Evolutionary conservation across 352 stramenopile genomes (phyloP).

Genomic region (Globisporangium lucens): DNA sequence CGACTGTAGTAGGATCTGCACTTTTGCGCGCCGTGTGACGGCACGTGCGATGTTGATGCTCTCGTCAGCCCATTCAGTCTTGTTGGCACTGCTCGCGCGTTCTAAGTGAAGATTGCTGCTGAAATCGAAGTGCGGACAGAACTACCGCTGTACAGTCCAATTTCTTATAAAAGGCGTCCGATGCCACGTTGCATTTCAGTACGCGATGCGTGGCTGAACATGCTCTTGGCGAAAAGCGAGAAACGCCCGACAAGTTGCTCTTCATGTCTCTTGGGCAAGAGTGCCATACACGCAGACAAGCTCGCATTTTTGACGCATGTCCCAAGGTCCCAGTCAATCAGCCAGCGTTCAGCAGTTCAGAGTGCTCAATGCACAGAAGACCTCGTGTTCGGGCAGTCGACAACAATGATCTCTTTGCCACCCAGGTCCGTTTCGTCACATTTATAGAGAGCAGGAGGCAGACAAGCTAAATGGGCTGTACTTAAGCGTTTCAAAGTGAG

Average conservation of each 20-base stretch:
- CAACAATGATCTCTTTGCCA: not conserved
- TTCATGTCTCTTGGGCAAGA: not conserved
- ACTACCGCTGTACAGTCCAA: not conserved
- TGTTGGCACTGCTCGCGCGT: not conserved
- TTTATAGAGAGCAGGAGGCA: not conserved
- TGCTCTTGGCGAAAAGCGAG: not conserved
- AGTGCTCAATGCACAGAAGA: too few relatives aligned
- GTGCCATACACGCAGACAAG: not conserved
- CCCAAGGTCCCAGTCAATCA: not conserved
- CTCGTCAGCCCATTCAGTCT: not conserved
- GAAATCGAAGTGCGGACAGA: not conserved
- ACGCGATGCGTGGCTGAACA: not conserved
- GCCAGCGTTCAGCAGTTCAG: too few relatives aligned
- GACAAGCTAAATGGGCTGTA: not conserved
- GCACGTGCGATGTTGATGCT: not conserved
- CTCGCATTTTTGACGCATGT: not conserved
- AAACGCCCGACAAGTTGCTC: not conserved
- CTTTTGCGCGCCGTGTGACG: not conserved
- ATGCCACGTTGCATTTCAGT: not conserved
- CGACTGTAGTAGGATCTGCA: not conserved
- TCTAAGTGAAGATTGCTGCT: not conserved
- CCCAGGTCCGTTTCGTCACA: not conserved
- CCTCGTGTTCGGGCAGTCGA: not conserved
- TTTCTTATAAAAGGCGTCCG: not conserved
- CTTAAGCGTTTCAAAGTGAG: too few relatives aligned